These are phyloP conservation scores for Thielaviopsis euricoi DNA, from an alignment of 2,329 filamentous ascomycete species.

Conservation along the genomic window DNA sequence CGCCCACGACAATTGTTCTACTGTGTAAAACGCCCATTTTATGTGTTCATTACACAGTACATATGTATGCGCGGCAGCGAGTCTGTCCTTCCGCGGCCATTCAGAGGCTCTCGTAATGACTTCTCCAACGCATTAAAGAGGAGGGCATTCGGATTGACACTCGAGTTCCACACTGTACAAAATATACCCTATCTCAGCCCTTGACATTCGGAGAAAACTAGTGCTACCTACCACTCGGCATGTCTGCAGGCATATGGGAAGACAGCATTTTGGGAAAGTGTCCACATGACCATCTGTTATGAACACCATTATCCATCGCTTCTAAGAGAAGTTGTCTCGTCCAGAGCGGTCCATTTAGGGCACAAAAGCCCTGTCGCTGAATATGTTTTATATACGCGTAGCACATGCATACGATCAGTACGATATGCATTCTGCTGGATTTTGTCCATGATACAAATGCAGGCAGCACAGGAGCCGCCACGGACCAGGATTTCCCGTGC, in stretches of 20 bases:
- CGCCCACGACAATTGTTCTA: no score
- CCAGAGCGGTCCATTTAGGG: no score
- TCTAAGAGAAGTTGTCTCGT: no score
- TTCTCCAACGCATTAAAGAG: not conserved
- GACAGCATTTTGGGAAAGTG: not conserved
- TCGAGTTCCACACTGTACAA: not conserved
- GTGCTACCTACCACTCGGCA: no score
- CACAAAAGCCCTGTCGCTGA: no score
- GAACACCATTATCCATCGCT: not conserved
- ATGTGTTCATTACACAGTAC: not conserved
- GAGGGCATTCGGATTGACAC: not conserved
- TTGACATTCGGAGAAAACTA: no score
- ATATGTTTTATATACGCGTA: no score
- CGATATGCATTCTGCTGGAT: no score
- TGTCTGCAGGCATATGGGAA: not conserved
- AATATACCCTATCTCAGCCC: not conserved
- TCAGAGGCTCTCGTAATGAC: not conserved
- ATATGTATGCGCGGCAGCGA: not conserved
- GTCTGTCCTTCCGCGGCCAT: not conserved
- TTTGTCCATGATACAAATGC: no score
- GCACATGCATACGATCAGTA: no score
- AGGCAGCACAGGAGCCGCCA: not conserved
- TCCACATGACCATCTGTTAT: not conserved
- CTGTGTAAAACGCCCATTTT: no score
- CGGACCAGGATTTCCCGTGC: not conserved